Percentiles rank a stretch among this genome's conserved stretches.
Conservation (phyloP, 768 basidiomycete species). For the Boletus sensibilis region DNA sequence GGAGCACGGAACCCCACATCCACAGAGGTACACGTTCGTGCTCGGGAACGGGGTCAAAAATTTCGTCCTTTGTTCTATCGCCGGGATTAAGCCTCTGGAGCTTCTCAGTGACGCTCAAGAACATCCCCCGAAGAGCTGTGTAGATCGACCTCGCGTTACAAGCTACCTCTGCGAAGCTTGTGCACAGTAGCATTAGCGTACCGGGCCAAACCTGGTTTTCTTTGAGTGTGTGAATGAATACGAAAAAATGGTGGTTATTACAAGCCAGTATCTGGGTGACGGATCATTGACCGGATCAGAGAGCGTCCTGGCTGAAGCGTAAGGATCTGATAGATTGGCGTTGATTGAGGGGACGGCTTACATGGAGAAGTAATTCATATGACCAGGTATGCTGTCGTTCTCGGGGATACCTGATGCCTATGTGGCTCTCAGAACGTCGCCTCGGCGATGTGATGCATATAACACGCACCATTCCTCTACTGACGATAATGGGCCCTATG, state of each 20-base stretch:
- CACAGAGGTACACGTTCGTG: background rate
- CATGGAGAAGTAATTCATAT: background rate
- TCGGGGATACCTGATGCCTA: background rate
- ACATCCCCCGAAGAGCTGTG: background rate
- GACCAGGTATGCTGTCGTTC: background rate
- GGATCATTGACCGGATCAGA: background rate
- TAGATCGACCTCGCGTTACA: background rate
- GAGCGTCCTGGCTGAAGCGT: background rate
- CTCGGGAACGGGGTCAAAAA: background rate
- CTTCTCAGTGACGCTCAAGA: background rate
- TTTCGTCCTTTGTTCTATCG: background rate
- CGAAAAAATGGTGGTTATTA: background rate
- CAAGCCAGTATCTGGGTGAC: background rate
- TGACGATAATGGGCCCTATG: constrained; percentile 55
- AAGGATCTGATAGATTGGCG: background rate
- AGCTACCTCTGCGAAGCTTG: background rate
- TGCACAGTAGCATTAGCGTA: background rate
- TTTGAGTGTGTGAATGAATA: background rate
- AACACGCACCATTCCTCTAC: background rate
- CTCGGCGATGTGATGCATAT: background rate
- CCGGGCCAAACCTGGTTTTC: background rate
- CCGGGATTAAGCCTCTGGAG: background rate
- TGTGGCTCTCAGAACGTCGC: background rate
- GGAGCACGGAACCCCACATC: background rate
- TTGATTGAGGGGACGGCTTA: background rate